A percentile compares a stretch with the other conserved stretches of the same genome.
Evolutionary conservation across 2,329 filamentous ascomycete species (phyloP).

Genomic region (Penicillium sp.): DNA sequence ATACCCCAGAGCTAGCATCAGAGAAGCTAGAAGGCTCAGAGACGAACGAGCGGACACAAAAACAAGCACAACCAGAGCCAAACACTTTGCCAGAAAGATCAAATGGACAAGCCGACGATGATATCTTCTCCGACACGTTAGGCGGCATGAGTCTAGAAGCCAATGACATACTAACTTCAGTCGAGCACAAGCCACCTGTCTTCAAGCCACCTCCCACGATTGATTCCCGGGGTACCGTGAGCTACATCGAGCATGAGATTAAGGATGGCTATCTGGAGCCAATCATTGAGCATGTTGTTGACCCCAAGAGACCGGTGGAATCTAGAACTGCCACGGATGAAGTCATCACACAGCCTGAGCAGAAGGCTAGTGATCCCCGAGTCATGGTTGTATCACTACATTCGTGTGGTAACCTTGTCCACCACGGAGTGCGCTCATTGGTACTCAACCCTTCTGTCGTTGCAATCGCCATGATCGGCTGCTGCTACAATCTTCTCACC

Average conservation of each 20-base stretch:
- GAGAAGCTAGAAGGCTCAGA: slow-evolving; percentile 4
- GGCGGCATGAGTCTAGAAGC: slow-evolving; percentile 36
- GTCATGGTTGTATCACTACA: slow-evolving; percentile 94
- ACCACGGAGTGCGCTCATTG: slow-evolving; percentile 87
- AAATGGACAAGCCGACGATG: slow-evolving; percentile 25
- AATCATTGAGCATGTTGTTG: slow-evolving; percentile 38
- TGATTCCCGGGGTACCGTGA: slow-evolving; percentile 35
- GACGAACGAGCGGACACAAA: slow-evolving; percentile 1
- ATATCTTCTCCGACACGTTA: slow-evolving; percentile 34
- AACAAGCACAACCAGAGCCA: slow-evolving; percentile 2
- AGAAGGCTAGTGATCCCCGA: slow-evolving; percentile 23
- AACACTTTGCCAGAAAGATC: slow-evolving; percentile 9
- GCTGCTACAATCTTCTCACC: slow-evolving; percentile 96
- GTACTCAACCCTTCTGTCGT: slow-evolving; percentile 79
- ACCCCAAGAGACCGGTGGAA: slow-evolving; percentile 14
- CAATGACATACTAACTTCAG: slow-evolving; percentile 25
- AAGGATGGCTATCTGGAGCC: slow-evolving; percentile 45
- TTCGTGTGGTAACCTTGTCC: slow-evolving; percentile 95
- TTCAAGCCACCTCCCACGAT: slow-evolving; percentile 13
- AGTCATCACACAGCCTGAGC: not conserved
- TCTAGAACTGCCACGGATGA: slow-evolving; percentile 2
- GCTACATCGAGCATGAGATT: slow-evolving; percentile 49
- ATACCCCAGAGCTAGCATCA: slow-evolving; percentile 8
- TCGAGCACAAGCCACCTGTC: slow-evolving; percentile 1
- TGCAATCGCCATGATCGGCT: slow-evolving; percentile 94